Percentiles rank a stretch among this genome's conserved stretches.
phyloP scores from a whole-genome alignment of 1,284 basidiomycete genomes.

The Puccinia novopanici region DNA sequence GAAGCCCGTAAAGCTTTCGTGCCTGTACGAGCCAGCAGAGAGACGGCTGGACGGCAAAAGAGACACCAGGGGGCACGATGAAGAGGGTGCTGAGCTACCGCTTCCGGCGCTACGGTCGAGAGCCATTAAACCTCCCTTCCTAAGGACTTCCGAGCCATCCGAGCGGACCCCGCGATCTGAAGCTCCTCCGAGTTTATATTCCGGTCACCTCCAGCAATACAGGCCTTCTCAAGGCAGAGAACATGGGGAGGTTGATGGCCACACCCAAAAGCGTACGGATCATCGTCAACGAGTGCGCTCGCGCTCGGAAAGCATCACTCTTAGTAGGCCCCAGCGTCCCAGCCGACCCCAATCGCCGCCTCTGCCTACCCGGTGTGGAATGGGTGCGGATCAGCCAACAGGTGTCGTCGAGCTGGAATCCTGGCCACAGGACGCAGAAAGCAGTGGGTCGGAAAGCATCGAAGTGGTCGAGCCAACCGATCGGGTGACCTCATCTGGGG shows the following conservation, averaged over 20 bases:
- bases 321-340: neutral
- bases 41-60: neutral
- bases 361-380: neutral
- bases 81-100: neutral
- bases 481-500: neutral
- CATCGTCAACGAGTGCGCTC: neutral
- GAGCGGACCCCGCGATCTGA: neutral
- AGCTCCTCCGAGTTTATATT: neutral
- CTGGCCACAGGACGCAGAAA: neutral
- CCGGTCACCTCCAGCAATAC: neutral
- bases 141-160: neutral
- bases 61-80: neutral
- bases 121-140: slow-evolving; percentile 17
- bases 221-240: neutral
- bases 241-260: neutral
- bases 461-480: neutral
- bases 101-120: slow-evolving; percentile 6
- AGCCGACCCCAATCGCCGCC: neutral
- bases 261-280: neutral
- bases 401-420: neutral
- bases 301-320: slow-evolving; percentile 15
- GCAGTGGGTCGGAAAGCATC: slow-evolving; percentile 13
- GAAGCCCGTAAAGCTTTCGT: neutral
- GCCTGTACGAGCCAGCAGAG: slow-evolving; percentile 11
- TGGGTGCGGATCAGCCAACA: neutral